Percentiles rank a stretch among this genome's conserved stretches.
Conservation (phyloP, 2,329 filamentous ascomycete genomes). For the Arthrobotrys sinensis region DNA sequence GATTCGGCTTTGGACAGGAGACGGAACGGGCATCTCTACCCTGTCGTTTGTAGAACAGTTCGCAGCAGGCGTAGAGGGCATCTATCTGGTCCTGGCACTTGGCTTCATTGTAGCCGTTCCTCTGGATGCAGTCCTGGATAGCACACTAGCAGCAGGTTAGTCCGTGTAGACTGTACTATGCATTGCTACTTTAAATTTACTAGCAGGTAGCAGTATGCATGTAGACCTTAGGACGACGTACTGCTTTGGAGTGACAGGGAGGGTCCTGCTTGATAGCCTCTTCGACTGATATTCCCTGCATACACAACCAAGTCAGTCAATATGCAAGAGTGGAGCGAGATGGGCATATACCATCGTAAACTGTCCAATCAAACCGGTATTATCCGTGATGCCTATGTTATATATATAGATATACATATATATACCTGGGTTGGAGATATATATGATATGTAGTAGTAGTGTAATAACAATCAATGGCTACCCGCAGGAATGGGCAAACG, state of each 20-base stretch:
- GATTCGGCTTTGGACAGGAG: constrained; percentile 86
- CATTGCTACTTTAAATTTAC: not conserved
- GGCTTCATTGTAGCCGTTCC: constrained; percentile 86
- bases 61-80: constrained; percentile 93
- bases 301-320: too few species aligned
- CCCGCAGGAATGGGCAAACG: constrained; percentile 37
- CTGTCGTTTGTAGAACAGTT: constrained; percentile 84
- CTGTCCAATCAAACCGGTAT: not conserved
- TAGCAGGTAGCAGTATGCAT: not conserved
- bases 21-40: constrained; percentile 82
- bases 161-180: too few species aligned
- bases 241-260: constrained; percentile 54
- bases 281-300: constrained; percentile 48
- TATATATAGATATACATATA: too few species aligned
- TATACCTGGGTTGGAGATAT: too few species aligned
- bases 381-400: not conserved
- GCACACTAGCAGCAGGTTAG: constrained; percentile 28
- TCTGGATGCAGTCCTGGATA: constrained; percentile 82
- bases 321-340: too few species aligned
- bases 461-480: not conserved
- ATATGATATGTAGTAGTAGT: too few species aligned
- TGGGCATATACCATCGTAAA: not conserved
- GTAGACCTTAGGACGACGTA: constrained; percentile 3
- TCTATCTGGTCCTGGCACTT: constrained; percentile 85
- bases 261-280: constrained; percentile 55